These are phyloP conservation scores for Colletotrichum somersetense DNA, from an alignment of 2,329 filamentous ascomycete genomes.

Conservation along the genomic window DNA sequence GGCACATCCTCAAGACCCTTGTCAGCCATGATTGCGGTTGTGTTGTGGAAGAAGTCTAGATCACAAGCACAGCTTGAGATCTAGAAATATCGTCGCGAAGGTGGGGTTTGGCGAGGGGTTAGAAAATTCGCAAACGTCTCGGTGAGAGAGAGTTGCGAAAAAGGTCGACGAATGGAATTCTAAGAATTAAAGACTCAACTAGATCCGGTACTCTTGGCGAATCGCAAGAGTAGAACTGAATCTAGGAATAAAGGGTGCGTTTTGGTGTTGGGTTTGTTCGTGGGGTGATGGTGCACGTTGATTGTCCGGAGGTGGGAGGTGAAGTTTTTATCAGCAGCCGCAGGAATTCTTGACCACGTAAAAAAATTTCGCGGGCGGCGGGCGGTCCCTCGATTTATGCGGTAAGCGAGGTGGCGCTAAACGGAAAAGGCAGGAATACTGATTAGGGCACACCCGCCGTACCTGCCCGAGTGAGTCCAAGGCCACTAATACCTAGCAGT, in stretches of 20 bases:
- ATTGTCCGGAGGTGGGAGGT: constrained; percentile 46
- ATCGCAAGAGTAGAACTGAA: constrained; percentile 56
- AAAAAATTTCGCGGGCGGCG: constrained; percentile 52
- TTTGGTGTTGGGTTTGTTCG: constrained; percentile 33
- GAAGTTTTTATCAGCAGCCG: constrained; percentile 43
- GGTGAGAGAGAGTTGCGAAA: constrained; percentile 38
- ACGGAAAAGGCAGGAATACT: constrained; percentile 28
- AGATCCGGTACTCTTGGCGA: constrained; percentile 63
- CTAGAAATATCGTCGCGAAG: constrained; percentile 60
- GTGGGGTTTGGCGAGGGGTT: constrained; percentile 49
- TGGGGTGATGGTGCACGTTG: constrained; percentile 48
- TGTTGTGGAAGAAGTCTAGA: constrained; percentile 69
- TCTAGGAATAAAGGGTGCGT: constrained; percentile 54
- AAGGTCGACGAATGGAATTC: constrained; percentile 46
- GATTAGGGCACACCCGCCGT: constrained; percentile 41
- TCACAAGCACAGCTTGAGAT: constrained; percentile 85
- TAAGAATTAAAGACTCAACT: constrained; percentile 51
- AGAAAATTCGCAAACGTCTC: constrained; percentile 53
- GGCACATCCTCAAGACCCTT: constrained; percentile 99
- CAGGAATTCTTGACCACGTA: constrained; percentile 45
- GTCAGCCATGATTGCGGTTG: constrained; percentile 96
- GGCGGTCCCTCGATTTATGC: constrained; percentile 42
- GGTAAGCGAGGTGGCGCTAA: constrained; percentile 41
- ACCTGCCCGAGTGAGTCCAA: constrained; percentile 20
- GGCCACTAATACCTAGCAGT: constrained; percentile 9